phyloP scores from a whole-genome alignment of 2,329 filamentous ascomycete species.

The Immersiporthe knoxdaviesiana region DNA sequence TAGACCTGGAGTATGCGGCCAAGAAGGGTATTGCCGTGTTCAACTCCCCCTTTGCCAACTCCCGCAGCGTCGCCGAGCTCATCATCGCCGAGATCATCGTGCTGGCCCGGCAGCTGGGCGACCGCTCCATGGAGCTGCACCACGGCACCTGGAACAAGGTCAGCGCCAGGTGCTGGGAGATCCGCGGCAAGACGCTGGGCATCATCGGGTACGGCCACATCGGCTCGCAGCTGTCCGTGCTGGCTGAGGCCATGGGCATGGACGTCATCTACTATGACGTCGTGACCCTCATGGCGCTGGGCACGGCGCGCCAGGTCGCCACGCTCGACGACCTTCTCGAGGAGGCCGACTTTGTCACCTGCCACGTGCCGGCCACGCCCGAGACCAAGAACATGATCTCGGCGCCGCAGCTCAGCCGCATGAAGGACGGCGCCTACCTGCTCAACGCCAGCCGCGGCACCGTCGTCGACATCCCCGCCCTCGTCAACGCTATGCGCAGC shows the following conservation, averaged over 20 bases:
- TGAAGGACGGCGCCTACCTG: constrained; percentile 91
- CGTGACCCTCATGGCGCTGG: constrained; percentile 90
- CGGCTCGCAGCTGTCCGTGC: constrained; percentile 90
- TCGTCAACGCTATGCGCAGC: constrained; percentile 82
- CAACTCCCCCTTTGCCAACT: constrained; percentile 99
- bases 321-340: constrained; percentile 76
- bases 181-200: constrained; percentile 93
- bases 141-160: constrained; percentile 97
- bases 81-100: constrained; percentile 93
- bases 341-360: constrained; percentile 86
- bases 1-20: constrained; percentile 83
- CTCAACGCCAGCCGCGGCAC: constrained; percentile 95
- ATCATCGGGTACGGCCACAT: constrained; percentile 98
- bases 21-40: constrained; percentile 92
- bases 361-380: constrained; percentile 90
- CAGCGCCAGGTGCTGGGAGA: constrained; percentile 95
- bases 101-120: constrained; percentile 87
- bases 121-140: constrained; percentile 94
- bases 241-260: constrained; percentile 98
- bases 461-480: constrained; percentile 89
- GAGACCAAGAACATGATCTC: constrained; percentile 95
- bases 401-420: constrained; percentile 75
- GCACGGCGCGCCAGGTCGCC: constrained; percentile 81
- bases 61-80: constrained; percentile 92
- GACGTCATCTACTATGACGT: constrained; percentile 97